Base-by-base conservation (phyloP, 805 yeast species). In the Schizosaccharomyces pombe region DNA sequence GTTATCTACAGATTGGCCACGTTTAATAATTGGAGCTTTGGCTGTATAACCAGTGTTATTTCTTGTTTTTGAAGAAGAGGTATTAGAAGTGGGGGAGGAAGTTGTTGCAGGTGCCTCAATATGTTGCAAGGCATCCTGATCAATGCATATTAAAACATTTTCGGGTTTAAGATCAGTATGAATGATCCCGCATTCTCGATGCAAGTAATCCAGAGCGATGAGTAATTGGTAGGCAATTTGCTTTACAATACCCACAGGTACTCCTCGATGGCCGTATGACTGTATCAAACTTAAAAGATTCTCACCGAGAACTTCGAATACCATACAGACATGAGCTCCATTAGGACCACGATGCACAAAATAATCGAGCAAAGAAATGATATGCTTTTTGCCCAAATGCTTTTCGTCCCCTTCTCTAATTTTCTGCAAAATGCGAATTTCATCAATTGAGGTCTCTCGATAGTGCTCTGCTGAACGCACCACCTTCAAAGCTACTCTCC, bases 221-320 rank as follows among this genome's bases (percentile, higher is more conserved):
- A 85, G 65, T 47, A 84, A 71, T 65, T 85, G 94, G 61, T 80
- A 80, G 16, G 91, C 79, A 54, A 85, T 80, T 64, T 82, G 89
- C 65, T 84, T 82, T 37, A 84, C 91, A 61, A 82, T 75, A 24
- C 74, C 72, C 32, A 77, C 64, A 1, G 94, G 94, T n/a, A 85
- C 75, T 24, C 93, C 89, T 58, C 82, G 73, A 66, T 82, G 85
- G 63, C 76, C 73, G 62, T 75, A 87, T 56, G 87, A 73, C 58
- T 84, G 75, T 56, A 89, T 85, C 60, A 91, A 71, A 22, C 94
- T 87, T 54, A 91, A 70, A 60, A 91, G 66, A 64, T 86, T 89
- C 66, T 91, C 99, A 22, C 99, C 99, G 58, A 91, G 70, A 0
- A 91, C 95, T 68, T 91, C 98, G 65, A 91, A 91, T 1, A 89